A percentile compares a stretch with the other conserved stretches of the same genome.
phyloP scores from a whole-genome alignment of 2,329 filamentous ascomycete species.

The Phyllosticta capitalensis region DNA sequence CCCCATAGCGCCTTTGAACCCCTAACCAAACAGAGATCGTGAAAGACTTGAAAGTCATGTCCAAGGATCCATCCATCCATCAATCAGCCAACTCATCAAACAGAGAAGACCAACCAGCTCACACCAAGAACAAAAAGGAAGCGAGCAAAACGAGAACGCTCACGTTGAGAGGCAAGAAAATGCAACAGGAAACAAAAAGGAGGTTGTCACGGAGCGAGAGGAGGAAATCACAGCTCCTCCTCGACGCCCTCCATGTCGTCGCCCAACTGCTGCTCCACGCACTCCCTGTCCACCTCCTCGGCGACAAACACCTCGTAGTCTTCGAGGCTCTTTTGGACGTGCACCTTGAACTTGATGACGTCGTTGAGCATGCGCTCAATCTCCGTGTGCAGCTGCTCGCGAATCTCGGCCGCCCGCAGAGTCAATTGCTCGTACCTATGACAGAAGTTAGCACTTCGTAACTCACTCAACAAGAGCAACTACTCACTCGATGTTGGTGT shows the following conservation, averaged over 20 bases:
- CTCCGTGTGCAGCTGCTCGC: conserved; percentile 97
- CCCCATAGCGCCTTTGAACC: not conserved
- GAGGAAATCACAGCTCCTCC: not conserved
- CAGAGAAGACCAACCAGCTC: not conserved
- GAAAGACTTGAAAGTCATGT: not conserved
- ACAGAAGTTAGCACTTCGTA: conserved; percentile 1
- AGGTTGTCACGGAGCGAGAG: not conserved
- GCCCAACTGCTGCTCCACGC: conserved; percentile 37
- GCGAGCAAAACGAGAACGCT: not conserved
- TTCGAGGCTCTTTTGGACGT: conserved; percentile 84
- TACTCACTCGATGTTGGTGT: conserved; percentile 83
- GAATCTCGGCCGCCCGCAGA: conserved; percentile 69
- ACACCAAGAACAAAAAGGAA: not conserved
- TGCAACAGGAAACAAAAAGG: not conserved
- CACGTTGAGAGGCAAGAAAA: not conserved
- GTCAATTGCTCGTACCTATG: conserved; percentile 80
- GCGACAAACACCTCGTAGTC: conserved; percentile 91
- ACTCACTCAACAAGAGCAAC: not conserved
- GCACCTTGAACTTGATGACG: conserved; percentile 97
- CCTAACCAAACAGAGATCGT: not conserved
- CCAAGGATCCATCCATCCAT: not conserved
- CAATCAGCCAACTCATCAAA: not conserved
- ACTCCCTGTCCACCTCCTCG: conserved; percentile 70
- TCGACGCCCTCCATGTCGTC: conserved; percentile 18
- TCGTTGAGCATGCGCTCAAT: conserved; percentile 95